A percentile compares a stretch with the other conserved stretches of the same genome.
phyloP scores from a whole-genome alignment of 2,329 filamentous ascomycete species.

The Beauveria sp. region DNA sequence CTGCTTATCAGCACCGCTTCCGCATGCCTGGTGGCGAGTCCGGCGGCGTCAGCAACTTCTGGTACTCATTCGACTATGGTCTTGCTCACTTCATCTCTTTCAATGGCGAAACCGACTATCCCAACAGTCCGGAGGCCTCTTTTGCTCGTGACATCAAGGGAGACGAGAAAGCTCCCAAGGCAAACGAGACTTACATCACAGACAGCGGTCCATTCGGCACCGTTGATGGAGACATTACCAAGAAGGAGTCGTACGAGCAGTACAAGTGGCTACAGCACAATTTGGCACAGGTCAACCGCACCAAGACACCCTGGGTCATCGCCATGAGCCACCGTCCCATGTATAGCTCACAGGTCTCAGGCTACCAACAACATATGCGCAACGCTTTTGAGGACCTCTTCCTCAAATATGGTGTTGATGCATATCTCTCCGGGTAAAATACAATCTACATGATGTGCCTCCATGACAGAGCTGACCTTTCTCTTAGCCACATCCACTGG shows the following conservation, averaged over 20 bases:
- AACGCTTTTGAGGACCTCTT: constrained; percentile 38
- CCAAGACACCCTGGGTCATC: constrained; percentile 41
- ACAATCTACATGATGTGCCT: not conserved
- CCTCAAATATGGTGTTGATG: constrained; percentile 37
- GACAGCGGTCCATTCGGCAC: constrained; percentile 41
- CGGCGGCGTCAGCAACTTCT: constrained; percentile 43
- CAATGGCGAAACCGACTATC: constrained; percentile 42
- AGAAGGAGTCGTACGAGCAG: constrained; percentile 37
- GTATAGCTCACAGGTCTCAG: constrained; percentile 36
- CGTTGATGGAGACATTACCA: constrained; percentile 30
- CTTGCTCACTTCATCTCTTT: constrained; percentile 43
- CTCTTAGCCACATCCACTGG: constrained; percentile 18
- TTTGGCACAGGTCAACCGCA: constrained; percentile 34
- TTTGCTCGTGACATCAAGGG: constrained; percentile 35
- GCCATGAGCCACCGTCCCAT: constrained; percentile 42
- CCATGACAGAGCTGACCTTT: not conserved
- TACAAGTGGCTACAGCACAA: constrained; percentile 40
- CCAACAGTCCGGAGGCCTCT: constrained; percentile 37
- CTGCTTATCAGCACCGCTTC: constrained; percentile 43
- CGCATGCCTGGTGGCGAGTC: constrained; percentile 40
- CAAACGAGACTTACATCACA: constrained; percentile 36
- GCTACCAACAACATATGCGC: constrained; percentile 36
- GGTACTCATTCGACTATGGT: constrained; percentile 48
- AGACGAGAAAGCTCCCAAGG: constrained; percentile 31
- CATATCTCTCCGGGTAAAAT: constrained; percentile 29